These are phyloP conservation scores for Alnus rubra DNA, from an alignment of 306 rosid genomes.

Conservation along the genomic window DNA sequence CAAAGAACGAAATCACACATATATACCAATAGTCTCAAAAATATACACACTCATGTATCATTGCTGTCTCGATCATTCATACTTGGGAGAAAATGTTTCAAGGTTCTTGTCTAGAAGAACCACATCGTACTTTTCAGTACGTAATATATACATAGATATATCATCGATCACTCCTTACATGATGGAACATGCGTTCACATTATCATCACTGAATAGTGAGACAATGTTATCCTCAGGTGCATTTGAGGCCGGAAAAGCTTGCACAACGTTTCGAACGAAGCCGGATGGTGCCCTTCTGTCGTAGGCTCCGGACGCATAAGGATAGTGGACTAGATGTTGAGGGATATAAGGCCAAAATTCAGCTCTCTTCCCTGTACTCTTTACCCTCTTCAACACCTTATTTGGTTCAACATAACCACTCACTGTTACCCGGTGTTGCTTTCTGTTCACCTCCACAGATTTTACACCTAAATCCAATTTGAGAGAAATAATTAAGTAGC, in stretches of 20 bases:
- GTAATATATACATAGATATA: too few species aligned
- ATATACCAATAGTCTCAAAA: background rate
- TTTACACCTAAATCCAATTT: conserved; percentile 53
- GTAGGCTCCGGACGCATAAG: conserved; percentile 62
- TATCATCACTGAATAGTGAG: conserved; percentile 78
- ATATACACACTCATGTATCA: background rate
- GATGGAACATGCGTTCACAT: conserved; percentile 79
- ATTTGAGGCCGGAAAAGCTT: conserved; percentile 49
- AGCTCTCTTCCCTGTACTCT: conserved; percentile 67
- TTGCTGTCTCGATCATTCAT: conserved; percentile 16
- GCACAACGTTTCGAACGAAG: conserved; percentile 52
- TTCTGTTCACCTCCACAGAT: conserved; percentile 81
- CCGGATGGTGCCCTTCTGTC: conserved; percentile 86
- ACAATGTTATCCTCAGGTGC: conserved; percentile 52
- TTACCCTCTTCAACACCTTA: conserved; percentile 74
- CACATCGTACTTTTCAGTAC: background rate
- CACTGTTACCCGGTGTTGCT: conserved; percentile 67
- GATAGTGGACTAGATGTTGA: conserved; percentile 67
- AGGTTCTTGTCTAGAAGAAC: conserved; percentile 18
- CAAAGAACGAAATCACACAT: background rate
- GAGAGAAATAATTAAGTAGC: background rate
- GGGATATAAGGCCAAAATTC: conserved; percentile 94
- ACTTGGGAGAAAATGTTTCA: background rate
- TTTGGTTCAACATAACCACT: conserved; percentile 80
- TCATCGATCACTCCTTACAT: conserved; percentile 39